These are phyloP conservation scores for Pythium oligandrum DNA, from an alignment of 352 stramenopile genomes.

Conservation along the genomic window DNA sequence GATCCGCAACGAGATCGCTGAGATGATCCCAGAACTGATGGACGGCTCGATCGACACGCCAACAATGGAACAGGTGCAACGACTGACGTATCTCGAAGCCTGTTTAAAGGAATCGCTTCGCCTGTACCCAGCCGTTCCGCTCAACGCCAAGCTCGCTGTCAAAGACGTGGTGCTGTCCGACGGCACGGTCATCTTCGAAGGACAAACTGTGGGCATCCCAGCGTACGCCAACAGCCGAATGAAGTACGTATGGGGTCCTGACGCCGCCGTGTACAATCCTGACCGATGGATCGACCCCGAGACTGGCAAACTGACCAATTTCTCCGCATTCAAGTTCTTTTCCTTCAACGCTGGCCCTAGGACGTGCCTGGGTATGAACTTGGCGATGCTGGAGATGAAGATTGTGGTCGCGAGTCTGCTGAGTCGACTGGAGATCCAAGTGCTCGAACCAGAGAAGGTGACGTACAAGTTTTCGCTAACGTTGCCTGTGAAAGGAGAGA, in stretches of 20 bases:
- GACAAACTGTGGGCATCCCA: constrained; percentile 26
- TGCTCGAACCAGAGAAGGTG: constrained; percentile 24
- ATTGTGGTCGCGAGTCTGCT: constrained; percentile 54
- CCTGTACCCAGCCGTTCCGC: constrained; percentile 45
- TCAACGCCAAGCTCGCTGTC: constrained; percentile 25
- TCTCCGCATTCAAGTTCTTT: constrained; percentile 60
- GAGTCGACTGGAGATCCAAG: constrained; percentile 46
- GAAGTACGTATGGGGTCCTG: constrained; percentile 49
- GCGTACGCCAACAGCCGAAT: constrained; percentile 58
- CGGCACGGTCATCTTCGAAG: constrained; percentile 47
- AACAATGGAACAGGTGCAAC: constrained; percentile 22
- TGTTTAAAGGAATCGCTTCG: constrained; percentile 52
- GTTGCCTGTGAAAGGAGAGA: constrained; percentile 27
- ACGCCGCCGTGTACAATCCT: constrained; percentile 57
- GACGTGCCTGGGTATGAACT: constrained; percentile 59
- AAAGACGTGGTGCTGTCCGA: constrained; percentile 53
- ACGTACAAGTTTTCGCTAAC: constrained; percentile 52
- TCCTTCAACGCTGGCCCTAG: constrained; percentile 70
- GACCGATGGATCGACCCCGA: constrained; percentile 56
- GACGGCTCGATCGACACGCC: neutral
- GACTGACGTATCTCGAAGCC: constrained; percentile 40
- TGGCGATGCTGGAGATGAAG: constrained; percentile 86
- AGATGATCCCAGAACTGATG: constrained; percentile 24
- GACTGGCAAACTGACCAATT: constrained; percentile 22
- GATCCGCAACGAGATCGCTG: constrained; percentile 39